phyloP scores from a whole-genome alignment of 805 yeast genomes.

The Zygotorulaspora chibaensis region DNA sequence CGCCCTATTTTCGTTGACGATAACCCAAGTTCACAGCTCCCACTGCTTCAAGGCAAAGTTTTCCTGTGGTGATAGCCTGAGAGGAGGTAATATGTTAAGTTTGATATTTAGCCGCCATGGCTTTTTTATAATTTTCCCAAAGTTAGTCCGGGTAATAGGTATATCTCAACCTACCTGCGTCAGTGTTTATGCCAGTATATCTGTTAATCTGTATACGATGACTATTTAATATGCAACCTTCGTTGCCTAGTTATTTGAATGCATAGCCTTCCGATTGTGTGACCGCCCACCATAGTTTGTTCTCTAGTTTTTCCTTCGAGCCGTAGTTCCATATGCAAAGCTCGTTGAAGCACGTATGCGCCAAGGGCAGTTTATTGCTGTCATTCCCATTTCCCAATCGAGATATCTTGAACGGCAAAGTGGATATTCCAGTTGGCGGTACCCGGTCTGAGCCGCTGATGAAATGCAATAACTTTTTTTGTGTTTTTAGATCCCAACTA shows the following conservation, averaged over 20 bases:
- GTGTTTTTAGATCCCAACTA: constrained; percentile 43
- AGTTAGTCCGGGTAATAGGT: background rate
- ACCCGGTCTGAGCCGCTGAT: constrained; percentile 88
- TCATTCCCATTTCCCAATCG: constrained; percentile 40
- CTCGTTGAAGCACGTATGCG: constrained; percentile 96
- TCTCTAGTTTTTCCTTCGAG: constrained; percentile 47
- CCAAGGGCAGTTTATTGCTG: constrained; percentile 56
- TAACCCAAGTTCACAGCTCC: no score
- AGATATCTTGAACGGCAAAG: constrained; percentile 67
- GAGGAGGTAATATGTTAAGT: background rate
- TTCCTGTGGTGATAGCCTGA: no score
- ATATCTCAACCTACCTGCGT: background rate
- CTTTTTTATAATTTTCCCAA: background rate
- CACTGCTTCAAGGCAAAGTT: no score
- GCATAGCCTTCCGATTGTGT: constrained; percentile 86
- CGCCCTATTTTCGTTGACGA: no score
- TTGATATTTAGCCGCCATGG: background rate
- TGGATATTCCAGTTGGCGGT: constrained; percentile 88
- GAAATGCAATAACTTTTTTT: constrained; percentile 63
- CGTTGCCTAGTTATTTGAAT: constrained; percentile 41
- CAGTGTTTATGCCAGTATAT: background rate
- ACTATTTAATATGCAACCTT: background rate
- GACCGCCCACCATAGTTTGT: constrained; percentile 65
- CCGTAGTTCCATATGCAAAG: constrained; percentile 67
- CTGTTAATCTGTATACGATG: background rate